phyloP scores from a whole-genome alignment of 306 rosid species.

The Rubus idaeus region DNA sequence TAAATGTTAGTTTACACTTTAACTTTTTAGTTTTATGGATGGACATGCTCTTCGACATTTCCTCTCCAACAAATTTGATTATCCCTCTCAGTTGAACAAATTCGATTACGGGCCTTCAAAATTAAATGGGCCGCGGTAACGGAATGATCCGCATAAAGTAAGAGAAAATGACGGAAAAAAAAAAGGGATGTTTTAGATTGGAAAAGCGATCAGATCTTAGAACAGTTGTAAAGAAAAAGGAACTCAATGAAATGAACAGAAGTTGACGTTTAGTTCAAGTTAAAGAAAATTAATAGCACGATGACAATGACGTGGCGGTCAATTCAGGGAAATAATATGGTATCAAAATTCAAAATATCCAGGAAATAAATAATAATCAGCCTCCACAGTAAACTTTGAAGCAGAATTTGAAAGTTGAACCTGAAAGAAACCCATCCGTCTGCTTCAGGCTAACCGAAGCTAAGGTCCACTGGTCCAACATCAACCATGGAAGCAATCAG shows the following conservation, averaged over 20 bases:
- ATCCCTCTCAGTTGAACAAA: too few species aligned
- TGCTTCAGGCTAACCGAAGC: neutral
- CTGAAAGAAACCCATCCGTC: neutral
- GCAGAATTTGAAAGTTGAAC: neutral
- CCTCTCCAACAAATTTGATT: too few species aligned
- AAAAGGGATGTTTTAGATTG: too few species aligned
- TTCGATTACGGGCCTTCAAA: neutral
- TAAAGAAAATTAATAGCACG: neutral
- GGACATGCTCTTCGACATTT: too few species aligned
- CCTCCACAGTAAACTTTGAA: neutral
- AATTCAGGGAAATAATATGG: neutral
- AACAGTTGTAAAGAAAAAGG: neutral
- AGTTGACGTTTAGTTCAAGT: constrained; percentile 22
- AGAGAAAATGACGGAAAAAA: neutral
- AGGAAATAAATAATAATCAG: neutral
- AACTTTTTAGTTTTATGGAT: too few species aligned
- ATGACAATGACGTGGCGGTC: constrained; percentile 18
- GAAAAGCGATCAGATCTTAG: neutral
- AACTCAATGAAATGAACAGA: neutral
- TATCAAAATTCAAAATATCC: neutral
- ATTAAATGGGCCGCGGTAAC: neutral
- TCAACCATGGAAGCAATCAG: constrained; percentile 73
- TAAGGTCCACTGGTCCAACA: neutral
- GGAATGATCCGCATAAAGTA: too few species aligned
- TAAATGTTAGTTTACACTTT: too few species aligned